Conservation (phyloP, 805 yeast genomes). For the Cyberlindnera americana region DNA sequence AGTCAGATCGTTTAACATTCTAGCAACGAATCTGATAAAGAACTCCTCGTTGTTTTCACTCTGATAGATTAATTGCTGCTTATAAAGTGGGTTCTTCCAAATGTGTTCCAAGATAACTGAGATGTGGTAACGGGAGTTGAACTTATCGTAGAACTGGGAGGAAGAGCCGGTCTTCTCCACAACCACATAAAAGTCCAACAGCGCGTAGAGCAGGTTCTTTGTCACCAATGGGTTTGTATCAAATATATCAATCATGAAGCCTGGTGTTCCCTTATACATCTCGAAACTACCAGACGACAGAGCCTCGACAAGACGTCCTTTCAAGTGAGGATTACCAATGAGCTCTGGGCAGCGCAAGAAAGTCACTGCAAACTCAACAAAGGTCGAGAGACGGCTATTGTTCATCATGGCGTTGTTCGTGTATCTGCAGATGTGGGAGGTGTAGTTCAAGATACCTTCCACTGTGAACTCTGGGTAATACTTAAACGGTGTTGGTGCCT, state of each 20-base stretch:
- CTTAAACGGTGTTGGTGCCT: conserved; percentile 74
- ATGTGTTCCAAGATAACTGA: conserved; percentile 77
- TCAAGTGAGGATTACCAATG: conserved; percentile 90
- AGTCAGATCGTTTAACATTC: conserved; percentile 93
- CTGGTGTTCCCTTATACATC: conserved; percentile 53
- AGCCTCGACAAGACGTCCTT: conserved; percentile 77
- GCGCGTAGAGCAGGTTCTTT: conserved; percentile 70
- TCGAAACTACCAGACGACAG: conserved; percentile 72
- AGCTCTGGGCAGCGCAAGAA: conserved; percentile 81
- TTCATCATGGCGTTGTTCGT: conserved; percentile 53
- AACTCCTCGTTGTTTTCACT: conserved; percentile 71
- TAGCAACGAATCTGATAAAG: conserved; percentile 87
- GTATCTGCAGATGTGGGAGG: conserved; percentile 57
- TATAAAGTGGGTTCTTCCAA: conserved; percentile 72
- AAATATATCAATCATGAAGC: conserved; percentile 68
- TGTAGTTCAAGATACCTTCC: conserved; percentile 76
- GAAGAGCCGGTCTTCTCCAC: conserved; percentile 96
- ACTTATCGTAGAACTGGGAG: conserved; percentile 93
- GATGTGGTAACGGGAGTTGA: conserved; percentile 84
- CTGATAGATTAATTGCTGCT: conserved; percentile 63
- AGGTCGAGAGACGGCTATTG: conserved; percentile 48
- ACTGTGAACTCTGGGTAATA: conserved; percentile 81
- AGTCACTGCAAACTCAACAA: conserved; percentile 69
- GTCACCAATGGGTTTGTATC: conserved; percentile 58
- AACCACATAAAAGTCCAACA: conserved; percentile 87